These are phyloP conservation scores for Tillandsia leiboldiana DNA, from an alignment of 176 grass and related monocot genomes.

Conservation along the genomic window DNA sequence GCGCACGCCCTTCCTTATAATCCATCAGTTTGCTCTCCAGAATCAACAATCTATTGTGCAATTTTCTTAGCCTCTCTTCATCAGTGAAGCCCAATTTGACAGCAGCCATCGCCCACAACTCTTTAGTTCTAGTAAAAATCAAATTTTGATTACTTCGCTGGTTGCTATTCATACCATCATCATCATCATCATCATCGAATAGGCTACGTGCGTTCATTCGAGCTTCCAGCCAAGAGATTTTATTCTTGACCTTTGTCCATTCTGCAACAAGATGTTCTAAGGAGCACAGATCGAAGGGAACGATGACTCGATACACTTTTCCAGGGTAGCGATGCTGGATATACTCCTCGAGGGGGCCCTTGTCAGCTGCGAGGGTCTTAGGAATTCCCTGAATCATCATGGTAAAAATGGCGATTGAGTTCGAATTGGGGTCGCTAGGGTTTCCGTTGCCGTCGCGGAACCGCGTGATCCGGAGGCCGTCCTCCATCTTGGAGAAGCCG, in stretches of 20 bases:
- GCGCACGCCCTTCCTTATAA: conserved; percentile 63
- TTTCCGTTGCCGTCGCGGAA: conserved; percentile 93
- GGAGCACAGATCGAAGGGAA: conserved; percentile 76
- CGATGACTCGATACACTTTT: conserved; percentile 72
- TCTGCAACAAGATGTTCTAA: conserved; percentile 55
- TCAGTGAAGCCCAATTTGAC: conserved; percentile 71
- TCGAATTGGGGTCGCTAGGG: conserved; percentile 76
- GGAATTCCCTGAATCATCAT: conserved; percentile 98
- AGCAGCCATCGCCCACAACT: conserved; percentile 28
- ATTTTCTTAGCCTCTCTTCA: conserved; percentile 57
- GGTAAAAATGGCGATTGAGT: conserved; percentile 83
- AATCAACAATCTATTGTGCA: conserved; percentile 64
- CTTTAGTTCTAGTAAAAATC: conserved; percentile 47
- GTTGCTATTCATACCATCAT: not conserved
- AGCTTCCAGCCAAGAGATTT: conserved; percentile 89
- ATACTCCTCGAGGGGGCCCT: conserved; percentile 70
- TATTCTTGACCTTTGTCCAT: conserved; percentile 56
- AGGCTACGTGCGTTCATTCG: conserved; percentile 46
- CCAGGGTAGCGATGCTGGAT: conserved; percentile 92
- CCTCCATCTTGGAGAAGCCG: conserved; percentile 78
- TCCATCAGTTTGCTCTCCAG: conserved; percentile 60
- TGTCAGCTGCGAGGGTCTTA: conserved; percentile 57
- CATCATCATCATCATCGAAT: conserved; percentile 26
- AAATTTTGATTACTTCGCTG: conserved; percentile 23
- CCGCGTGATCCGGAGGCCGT: conserved; percentile 76